These are phyloP conservation scores for Camelina sativa DNA, from an alignment of 345 rosid species.

Conservation along the genomic window DNA sequence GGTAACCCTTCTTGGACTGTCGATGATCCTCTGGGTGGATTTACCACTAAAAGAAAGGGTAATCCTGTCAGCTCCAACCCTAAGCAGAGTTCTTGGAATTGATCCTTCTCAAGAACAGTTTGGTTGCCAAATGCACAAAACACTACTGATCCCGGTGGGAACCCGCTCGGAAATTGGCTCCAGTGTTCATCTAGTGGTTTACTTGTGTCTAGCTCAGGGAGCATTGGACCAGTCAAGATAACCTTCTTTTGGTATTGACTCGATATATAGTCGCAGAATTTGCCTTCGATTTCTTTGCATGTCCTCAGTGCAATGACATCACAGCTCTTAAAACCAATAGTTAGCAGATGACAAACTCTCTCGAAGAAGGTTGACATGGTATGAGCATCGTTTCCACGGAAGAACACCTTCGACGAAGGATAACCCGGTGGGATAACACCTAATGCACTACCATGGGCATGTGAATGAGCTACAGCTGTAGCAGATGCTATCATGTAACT, in stretches of 20 bases:
- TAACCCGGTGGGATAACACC: constrained; percentile 21
- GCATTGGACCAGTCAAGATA: constrained; percentile 66
- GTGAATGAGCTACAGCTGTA: neutral
- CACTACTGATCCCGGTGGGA: constrained; percentile 52
- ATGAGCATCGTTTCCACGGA: constrained; percentile 9
- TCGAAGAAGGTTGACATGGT: constrained; percentile 7
- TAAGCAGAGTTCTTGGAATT: constrained; percentile 66
- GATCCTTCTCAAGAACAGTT: constrained; percentile 53
- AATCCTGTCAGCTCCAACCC: constrained; percentile 65
- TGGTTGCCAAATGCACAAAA: constrained; percentile 76
- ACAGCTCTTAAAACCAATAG: constrained; percentile 24
- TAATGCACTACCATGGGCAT: constrained; percentile 10
- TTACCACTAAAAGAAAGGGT: constrained; percentile 63
- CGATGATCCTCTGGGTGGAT: constrained; percentile 56
- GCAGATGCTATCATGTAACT: neutral
- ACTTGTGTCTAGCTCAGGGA: constrained; percentile 48
- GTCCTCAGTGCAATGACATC: constrained; percentile 68
- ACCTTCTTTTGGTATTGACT: constrained; percentile 53
- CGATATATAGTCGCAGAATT: constrained; percentile 55
- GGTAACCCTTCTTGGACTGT: constrained; percentile 70
- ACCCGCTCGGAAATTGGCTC: constrained; percentile 53
- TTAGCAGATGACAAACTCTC: neutral
- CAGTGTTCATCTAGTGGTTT: constrained; percentile 54
- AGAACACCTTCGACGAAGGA: constrained; percentile 27
- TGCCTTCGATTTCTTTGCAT: constrained; percentile 63